These are phyloP conservation scores for Cyberlindnera suaveolens DNA, from an alignment of 805 yeast genomes.

Conservation along the genomic window DNA sequence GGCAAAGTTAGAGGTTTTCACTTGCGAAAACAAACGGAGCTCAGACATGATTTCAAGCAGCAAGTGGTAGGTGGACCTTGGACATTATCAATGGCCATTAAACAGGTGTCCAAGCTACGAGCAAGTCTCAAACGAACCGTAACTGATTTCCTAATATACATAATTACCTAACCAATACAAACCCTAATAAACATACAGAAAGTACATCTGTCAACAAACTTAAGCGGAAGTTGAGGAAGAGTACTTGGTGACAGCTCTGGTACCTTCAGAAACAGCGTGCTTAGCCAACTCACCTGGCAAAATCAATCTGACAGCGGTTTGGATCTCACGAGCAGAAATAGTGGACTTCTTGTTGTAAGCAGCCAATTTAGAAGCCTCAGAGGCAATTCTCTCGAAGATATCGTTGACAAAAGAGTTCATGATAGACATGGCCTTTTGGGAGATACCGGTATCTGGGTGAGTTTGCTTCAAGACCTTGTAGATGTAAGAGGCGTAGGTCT, in stretches of 20 bases:
- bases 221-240: conserved; percentile 56
- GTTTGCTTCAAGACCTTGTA: conserved; percentile 98
- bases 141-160: conserved; percentile 26
- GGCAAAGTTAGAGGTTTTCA: too few relatives aligned
- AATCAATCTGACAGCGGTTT: conserved; percentile 97
- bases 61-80: too few relatives aligned
- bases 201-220: conserved; percentile 8
- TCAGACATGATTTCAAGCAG: too few relatives aligned
- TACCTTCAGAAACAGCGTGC: conserved; percentile 99
- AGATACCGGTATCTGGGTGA: conserved; percentile 99
- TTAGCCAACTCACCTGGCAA: conserved; percentile 98
- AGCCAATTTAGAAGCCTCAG: conserved; percentile 97
- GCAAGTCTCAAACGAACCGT: conserved; percentile 16
- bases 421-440: conserved; percentile 97
- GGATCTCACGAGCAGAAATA: conserved; percentile 97
- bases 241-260: conserved; percentile 97
- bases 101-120: too few relatives aligned
- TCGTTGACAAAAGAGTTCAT: conserved; percentile 98
- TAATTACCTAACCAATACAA: conserved; percentile 24
- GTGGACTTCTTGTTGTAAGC: conserved; percentile 99
- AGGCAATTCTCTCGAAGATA: conserved; percentile 96
- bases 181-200: conserved; percentile 23
- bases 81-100: too few relatives aligned
- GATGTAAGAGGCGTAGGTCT: conserved; percentile 95
- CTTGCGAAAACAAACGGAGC: too few relatives aligned